Percentiles rank a stretch among this genome's conserved stretches.
Evolutionary conservation across 768 basidiomycete genomes (phyloP).

Genomic region (Mycena filopes): DNA sequence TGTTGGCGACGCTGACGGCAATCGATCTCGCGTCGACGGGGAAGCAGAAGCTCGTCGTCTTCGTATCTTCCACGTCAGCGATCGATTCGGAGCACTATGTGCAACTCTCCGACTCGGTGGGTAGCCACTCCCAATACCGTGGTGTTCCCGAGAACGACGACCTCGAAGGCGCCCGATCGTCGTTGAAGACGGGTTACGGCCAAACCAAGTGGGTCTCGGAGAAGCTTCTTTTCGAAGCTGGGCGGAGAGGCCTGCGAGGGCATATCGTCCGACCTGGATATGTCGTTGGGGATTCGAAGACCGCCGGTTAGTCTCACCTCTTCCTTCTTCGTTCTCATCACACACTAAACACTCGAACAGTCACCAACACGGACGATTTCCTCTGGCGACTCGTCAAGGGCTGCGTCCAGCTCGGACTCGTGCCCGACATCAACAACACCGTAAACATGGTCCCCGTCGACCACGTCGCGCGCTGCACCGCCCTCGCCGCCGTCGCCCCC

Average conservation of each 20-base stretch:
- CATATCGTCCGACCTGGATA: conserved; percentile 95
- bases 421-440: conserved; percentile 98
- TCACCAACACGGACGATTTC: conserved; percentile 99
- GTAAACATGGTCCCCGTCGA: conserved; percentile 99
- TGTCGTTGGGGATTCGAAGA: conserved; percentile 90
- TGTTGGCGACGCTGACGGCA: conserved; percentile 88
- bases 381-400: conserved; percentile 98
- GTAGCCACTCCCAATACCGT: conserved; percentile 50
- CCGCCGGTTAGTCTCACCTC: conserved; percentile 71
- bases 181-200: conserved; percentile 92
- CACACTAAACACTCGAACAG: conserved; percentile 47
- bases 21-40: conserved; percentile 79
- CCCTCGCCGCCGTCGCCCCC: conserved; percentile 76
- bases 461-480: conserved; percentile 87
- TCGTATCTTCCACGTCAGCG: conserved; percentile 96
- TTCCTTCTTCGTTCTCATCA: neutral
- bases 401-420: conserved; percentile 95
- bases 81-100: conserved; percentile 94
- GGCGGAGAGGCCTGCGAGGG: conserved; percentile 83
- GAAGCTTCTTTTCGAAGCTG: conserved; percentile 92
- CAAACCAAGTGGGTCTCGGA: conserved; percentile 99
- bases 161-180: conserved; percentile 81
- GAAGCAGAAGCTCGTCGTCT: conserved; percentile 84
- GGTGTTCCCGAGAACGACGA: conserved; percentile 91
- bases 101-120: conserved; percentile 79